Evolutionary conservation across 2,329 filamentous ascomycete species (phyloP).

Genomic region (Penicillium oxalicum): DNA sequence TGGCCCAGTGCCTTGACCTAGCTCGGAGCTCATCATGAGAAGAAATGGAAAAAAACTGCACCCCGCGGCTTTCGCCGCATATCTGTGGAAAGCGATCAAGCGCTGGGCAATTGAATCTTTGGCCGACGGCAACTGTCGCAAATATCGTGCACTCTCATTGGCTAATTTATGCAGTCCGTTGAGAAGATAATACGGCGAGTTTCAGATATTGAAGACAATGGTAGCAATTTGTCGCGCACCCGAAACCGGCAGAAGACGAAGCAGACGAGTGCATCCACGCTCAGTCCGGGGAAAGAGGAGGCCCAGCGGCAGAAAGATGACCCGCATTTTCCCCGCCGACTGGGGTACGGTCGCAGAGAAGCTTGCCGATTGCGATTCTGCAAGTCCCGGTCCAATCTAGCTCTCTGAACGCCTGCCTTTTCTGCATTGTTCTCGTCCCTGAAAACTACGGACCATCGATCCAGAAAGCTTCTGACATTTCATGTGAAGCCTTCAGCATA

Average conservation of each 20-base stretch:
- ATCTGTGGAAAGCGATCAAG: constrained; percentile 21
- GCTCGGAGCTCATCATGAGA: constrained; percentile 29
- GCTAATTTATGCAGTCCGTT: too few relatives aligned
- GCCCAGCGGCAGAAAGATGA: constrained; percentile 1
- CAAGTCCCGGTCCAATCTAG: background rate
- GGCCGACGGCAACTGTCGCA: constrained; percentile 20
- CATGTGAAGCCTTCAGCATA: background rate
- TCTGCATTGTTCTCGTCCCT: too few relatives aligned
- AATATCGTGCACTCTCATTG: too few relatives aligned
- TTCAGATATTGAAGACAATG: too few relatives aligned
- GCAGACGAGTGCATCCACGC: background rate
- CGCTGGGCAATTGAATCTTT: constrained; percentile 24
- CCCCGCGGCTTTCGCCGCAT: constrained; percentile 23
- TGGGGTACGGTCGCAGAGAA: background rate
- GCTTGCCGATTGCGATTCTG: background rate
- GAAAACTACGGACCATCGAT: too few relatives aligned
- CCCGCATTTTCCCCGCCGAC: constrained; percentile 1
- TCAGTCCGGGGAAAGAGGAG: constrained; percentile 2
- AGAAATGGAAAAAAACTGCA: constrained; percentile 13
- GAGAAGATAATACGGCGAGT: too few relatives aligned
- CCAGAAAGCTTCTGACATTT: too few relatives aligned
- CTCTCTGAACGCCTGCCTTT: too few relatives aligned
- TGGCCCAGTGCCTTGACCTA: constrained; percentile 26
- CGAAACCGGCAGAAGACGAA: too few relatives aligned
- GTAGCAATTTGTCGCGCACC: too few relatives aligned